Conservation (phyloP, 495 filamentous ascomycete genomes). For the Penicillium canariense region DNA sequence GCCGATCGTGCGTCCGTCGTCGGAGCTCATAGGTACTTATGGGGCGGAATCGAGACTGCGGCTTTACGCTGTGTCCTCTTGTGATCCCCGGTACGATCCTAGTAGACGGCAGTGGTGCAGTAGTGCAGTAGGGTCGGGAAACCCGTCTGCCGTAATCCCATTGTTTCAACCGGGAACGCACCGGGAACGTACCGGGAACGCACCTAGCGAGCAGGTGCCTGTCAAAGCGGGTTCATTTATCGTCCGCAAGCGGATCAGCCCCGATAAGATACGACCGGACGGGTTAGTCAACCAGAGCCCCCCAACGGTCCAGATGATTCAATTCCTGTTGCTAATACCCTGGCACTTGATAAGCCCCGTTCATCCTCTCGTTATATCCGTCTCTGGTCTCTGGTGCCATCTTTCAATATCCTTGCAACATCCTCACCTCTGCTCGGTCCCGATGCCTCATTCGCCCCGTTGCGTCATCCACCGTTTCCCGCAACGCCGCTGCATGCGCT, state of each 20-base stretch:
- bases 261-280: neutral
- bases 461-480: constrained; percentile 23
- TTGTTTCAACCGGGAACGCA: no score
- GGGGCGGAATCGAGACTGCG: neutral
- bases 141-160: no score
- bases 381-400: neutral
- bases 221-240: no score
- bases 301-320: neutral
- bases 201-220: no score
- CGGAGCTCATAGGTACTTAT: neutral
- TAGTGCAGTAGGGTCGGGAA: neutral
- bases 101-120: no score
- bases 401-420: neutral
- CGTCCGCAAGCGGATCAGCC: constrained; percentile 6
- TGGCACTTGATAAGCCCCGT: neutral
- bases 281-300: constrained; percentile 14
- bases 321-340: constrained; percentile 6
- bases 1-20: constrained; percentile 3
- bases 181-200: no score
- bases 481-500: constrained; percentile 24
- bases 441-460: constrained; percentile 5
- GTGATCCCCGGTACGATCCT: no score
- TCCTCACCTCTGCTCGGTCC: neutral
- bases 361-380: neutral
- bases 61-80: no score